Percentiles rank a stretch among this genome's conserved stretches.
Evolutionary conservation across 495 filamentous ascomycete genomes (phyloP).

Genomic region (Xylaria scruposa): DNA sequence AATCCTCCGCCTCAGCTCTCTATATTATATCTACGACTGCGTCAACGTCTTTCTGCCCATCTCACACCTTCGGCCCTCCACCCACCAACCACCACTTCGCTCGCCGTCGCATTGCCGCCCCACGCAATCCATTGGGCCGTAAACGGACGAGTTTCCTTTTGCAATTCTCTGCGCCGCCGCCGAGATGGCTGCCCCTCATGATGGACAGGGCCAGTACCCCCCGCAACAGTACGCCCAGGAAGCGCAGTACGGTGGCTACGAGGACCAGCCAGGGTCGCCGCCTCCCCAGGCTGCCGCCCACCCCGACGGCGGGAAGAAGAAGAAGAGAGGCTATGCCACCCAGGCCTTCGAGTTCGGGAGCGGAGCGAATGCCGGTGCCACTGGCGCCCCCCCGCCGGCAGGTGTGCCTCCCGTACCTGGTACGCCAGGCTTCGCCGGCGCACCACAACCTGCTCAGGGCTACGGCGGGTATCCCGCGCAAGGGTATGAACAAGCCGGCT

Average conservation of each 20-base stretch:
- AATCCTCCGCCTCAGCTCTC: constrained; percentile 12
- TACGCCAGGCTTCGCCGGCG: constrained; percentile 44
- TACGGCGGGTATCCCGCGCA: constrained; percentile 68
- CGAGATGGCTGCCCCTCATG: constrained; percentile 63
- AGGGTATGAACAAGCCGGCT: constrained; percentile 63
- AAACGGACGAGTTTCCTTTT: constrained; percentile 14
- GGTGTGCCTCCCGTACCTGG: constrained; percentile 31
- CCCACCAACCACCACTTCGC: background rate
- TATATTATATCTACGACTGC: background rate
- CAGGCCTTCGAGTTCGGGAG: constrained; percentile 92
- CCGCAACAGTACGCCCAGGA: constrained; percentile 67
- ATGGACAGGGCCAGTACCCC: constrained; percentile 64
- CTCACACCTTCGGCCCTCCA: background rate
- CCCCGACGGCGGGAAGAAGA: constrained; percentile 65
- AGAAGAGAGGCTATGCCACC: constrained; percentile 92
- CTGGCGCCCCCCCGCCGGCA: constrained; percentile 42
- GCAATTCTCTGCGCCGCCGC: constrained; percentile 31
- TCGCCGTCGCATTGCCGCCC: constrained; percentile 2
- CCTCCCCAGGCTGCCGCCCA: constrained; percentile 45
- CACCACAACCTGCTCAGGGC: constrained; percentile 45
- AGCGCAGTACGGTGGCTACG: constrained; percentile 47
- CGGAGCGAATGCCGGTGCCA: constrained; percentile 81
- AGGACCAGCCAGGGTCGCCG: constrained; percentile 44
- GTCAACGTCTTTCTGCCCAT: background rate
- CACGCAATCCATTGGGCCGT: background rate